phyloP scores from a whole-genome alignment of 2,329 filamentous ascomycete genomes.

The Alternaria panax region DNA sequence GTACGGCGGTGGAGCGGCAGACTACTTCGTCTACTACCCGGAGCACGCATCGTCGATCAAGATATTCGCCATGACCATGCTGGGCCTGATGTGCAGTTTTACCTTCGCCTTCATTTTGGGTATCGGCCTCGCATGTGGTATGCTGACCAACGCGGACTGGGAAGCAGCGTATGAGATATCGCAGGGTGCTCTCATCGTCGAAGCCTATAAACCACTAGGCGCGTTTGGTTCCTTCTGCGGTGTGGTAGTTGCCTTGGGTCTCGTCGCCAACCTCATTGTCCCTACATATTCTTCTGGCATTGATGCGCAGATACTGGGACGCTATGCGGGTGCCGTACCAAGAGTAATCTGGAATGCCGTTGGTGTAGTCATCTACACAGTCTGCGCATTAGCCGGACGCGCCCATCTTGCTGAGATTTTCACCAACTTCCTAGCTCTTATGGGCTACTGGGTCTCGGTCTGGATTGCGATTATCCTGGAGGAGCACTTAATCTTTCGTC shows the following conservation, averaged over 20 bases:
- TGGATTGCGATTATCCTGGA: slow-evolving; percentile 69
- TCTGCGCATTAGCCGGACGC: slow-evolving; percentile 70
- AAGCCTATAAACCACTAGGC: slow-evolving; percentile 65
- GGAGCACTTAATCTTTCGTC: slow-evolving; percentile 69
- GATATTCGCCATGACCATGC: slow-evolving; percentile 65
- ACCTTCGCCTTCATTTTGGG: slow-evolving; percentile 68
- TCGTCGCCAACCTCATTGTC: slow-evolving; percentile 71
- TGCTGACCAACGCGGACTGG: slow-evolving; percentile 62
- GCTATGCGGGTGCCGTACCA: slow-evolving; percentile 65
- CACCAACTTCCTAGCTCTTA: slow-evolving; percentile 72
- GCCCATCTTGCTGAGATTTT: slow-evolving; percentile 69
- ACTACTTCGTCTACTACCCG: slow-evolving; percentile 73
- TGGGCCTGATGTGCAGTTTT: slow-evolving; percentile 65
- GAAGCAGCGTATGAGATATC: slow-evolving; percentile 64
- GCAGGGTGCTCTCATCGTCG: slow-evolving; percentile 70
- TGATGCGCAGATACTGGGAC: slow-evolving; percentile 72
- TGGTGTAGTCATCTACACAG: slow-evolving; percentile 67
- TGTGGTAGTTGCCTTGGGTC: slow-evolving; percentile 68
- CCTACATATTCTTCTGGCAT: slow-evolving; percentile 69
- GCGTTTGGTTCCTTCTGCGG: slow-evolving; percentile 72
- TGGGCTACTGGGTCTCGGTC: slow-evolving; percentile 74
- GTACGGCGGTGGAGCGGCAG: slow-evolving; percentile 68
- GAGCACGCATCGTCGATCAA: slow-evolving; percentile 59
- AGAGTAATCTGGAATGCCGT: slow-evolving; percentile 71
- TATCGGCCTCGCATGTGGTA: slow-evolving; percentile 68